Conservation (phyloP, 73 alveolate genomes). For the Durusdinium trenchii region DNA sequence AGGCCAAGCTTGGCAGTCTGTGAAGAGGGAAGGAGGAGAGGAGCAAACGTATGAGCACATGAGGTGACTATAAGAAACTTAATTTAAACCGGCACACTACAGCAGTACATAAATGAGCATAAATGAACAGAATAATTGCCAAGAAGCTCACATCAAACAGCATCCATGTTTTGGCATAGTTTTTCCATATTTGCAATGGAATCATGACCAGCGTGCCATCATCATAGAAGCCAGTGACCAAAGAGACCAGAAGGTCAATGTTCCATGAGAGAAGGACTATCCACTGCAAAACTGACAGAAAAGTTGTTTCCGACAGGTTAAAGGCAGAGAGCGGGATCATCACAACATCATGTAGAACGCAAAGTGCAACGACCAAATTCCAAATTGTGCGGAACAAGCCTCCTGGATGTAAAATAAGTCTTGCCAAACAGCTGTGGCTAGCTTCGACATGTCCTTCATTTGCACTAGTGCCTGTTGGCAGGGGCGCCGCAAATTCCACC, state of each 20-base stretch:
- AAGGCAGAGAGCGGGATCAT: constrained; percentile 68
- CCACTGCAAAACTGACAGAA: constrained; percentile 26
- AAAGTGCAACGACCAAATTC: constrained; percentile 31
- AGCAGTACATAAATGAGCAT: background rate
- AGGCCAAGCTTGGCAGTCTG: background rate
- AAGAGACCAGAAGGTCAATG: constrained; percentile 22
- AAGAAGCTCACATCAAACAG: constrained; percentile 28
- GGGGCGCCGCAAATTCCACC: constrained; percentile 47
- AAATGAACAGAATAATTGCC: background rate
- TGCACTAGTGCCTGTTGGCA: too few relatives aligned
- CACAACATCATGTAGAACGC: constrained; percentile 53
- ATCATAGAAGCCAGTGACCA: constrained; percentile 64
- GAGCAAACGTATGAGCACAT: background rate
- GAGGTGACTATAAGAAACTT: background rate
- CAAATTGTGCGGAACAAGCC: constrained; percentile 64
- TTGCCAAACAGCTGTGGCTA: background rate
- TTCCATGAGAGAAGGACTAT: constrained; percentile 48
- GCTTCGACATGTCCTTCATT: too few relatives aligned
- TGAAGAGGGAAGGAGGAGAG: background rate
- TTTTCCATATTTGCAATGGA: constrained; percentile 12
- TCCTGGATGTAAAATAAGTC: constrained; percentile 42
- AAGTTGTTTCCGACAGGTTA: background rate
- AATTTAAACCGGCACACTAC: background rate
- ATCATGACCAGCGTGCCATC: constrained; percentile 64
- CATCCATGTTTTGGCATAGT: constrained; percentile 83